Evolutionary conservation across 1,284 basidiomycete genomes (phyloP).

Genomic region (Pterulicium gracile): DNA sequence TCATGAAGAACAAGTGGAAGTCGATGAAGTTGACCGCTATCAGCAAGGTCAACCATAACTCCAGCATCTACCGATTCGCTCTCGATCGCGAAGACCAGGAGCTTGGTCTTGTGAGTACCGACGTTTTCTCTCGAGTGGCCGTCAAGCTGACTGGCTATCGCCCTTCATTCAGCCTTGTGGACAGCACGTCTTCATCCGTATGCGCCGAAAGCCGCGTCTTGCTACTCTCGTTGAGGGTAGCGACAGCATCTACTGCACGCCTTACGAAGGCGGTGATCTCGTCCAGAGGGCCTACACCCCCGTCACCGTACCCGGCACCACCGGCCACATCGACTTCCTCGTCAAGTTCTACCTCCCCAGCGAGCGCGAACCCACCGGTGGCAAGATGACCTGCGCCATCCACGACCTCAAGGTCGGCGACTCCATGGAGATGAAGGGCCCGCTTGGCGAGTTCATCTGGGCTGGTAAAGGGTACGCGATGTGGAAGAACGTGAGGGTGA

Average conservation of each 20-base stretch:
- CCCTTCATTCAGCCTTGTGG: constrained; percentile 29
- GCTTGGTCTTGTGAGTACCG: constrained; percentile 35
- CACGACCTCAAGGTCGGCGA: constrained; percentile 39
- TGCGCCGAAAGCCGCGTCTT: constrained; percentile 26
- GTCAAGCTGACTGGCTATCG: background rate
- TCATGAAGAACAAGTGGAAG: constrained; percentile 45
- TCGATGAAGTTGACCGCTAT: constrained; percentile 30
- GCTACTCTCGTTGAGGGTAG: constrained; percentile 3
- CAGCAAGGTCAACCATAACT: constrained; percentile 35
- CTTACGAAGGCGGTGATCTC: constrained; percentile 23
- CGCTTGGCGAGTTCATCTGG: constrained; percentile 51
- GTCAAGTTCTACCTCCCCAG: constrained; percentile 47
- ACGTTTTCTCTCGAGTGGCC: background rate
- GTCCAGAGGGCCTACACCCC: constrained; percentile 60
- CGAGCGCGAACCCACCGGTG: constrained; percentile 30
- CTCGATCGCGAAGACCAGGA: constrained; percentile 31
- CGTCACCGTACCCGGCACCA: constrained; percentile 31
- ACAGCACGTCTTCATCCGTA: constrained; percentile 50
- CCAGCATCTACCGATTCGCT: constrained; percentile 43
- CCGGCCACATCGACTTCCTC: constrained; percentile 42
- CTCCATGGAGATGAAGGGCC: constrained; percentile 51
- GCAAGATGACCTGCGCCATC: constrained; percentile 48
- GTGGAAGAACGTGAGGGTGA: constrained; percentile 27
- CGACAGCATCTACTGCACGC: background rate
- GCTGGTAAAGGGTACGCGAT: constrained; percentile 28